Conservation (phyloP, 75 land plant species). For the Gnetum montanum region DNA sequence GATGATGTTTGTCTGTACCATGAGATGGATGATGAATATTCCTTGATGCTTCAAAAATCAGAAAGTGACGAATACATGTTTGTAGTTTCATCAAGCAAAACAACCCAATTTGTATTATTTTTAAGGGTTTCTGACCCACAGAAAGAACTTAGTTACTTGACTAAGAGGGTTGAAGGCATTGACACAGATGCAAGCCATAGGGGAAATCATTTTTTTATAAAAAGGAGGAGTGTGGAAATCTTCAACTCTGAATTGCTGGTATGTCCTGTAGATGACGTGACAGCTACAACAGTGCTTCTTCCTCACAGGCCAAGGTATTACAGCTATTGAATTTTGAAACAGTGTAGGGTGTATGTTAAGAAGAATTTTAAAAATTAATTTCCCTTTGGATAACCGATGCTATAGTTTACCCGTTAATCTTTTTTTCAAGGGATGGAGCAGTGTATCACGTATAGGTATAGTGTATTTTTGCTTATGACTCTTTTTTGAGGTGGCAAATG, state of each 20-base stretch:
- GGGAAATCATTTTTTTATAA: constrained; percentile 81
- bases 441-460: too few species aligned
- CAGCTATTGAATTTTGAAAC: neutral
- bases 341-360: neutral
- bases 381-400: neutral
- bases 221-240: constrained; percentile 65
- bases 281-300: constrained; percentile 51
- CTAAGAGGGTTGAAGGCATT: constrained; percentile 68
- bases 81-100: constrained; percentile 72
- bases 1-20: constrained; percentile 75
- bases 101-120: constrained; percentile 62
- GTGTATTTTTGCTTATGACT: too few species aligned
- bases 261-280: constrained; percentile 57
- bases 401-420: neutral
- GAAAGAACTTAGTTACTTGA: constrained; percentile 51
- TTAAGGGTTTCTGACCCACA: constrained; percentile 44
- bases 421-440: too few species aligned
- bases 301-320: constrained; percentile 94
- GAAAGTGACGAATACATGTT: constrained; percentile 81
- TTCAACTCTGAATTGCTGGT: constrained; percentile 87
- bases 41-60: constrained; percentile 60
- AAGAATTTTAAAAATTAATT: neutral
- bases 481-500: too few species aligned
- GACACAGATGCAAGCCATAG: constrained; percentile 77
- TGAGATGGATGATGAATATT: constrained; percentile 77